Evolutionary conservation across 2,329 filamentous ascomycete species (phyloP), one percentile per base, ranked within the genome.

Genomic region (Magnaporthales sp.): DNA sequence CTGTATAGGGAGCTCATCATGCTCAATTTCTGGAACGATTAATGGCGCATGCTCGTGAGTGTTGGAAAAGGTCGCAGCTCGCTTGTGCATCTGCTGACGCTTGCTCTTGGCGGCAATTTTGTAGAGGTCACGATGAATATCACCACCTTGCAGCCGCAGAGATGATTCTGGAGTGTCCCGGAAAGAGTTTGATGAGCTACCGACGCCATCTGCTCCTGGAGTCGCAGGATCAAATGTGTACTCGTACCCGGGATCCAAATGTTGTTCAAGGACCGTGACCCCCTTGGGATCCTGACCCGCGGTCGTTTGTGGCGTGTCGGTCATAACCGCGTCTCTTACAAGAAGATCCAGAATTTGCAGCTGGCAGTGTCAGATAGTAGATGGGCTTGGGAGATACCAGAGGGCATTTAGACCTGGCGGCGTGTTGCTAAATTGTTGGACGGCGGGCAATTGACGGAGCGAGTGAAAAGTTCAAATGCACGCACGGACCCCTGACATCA

Each of bases 71-170:
- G 93, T 98, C 80, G 93, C 90, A 79, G 93, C 97, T 72, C 94
- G 87, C 72, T 89, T 86, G 73, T 88, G 81, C 72, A 86, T 86
- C 19, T 51, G 38, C 13, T 31, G 24, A 68, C 83, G 84, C 82
- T 74, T 96, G 66, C 91, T 91, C 75, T 96, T 91, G 76, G 98
- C 93, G 6, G 93, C 92, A 92, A 96, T 98, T 72, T 92, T 90
- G 81, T 99, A 99, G 72, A 99, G 96, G 66, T 94, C 92, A 68
- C 95, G 85, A 27, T 93, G 97, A 67, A 97, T 90, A 75, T 99
- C 95, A 70, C 95, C 95, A 68, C 95, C 95, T 75, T 98, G 95
- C 62, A 99, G 81, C 74, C 89, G 89, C 75, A 99, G 79, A 0
- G 91, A 93, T 1, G 89, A 92, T 19, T 51, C 38, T 51, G 38